These are phyloP conservation scores for Marasmius tenuissimus DNA, from an alignment of 1,284 basidiomycete species.

Conservation along the genomic window DNA sequence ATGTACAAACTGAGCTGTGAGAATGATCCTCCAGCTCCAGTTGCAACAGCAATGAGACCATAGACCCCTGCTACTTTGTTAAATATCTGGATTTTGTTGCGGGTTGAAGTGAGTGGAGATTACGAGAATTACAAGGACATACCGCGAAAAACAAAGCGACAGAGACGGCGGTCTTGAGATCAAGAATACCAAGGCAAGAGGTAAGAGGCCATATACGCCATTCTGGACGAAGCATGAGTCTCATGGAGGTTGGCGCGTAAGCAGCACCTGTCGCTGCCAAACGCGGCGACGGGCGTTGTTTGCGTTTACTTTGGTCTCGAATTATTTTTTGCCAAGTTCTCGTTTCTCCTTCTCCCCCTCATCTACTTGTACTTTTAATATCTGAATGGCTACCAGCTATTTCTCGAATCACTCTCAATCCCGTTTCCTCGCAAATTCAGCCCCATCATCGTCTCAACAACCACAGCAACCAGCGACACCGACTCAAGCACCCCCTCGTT, in stretches of 20 bases:
- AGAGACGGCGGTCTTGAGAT: conserved; percentile 88
- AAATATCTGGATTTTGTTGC: conserved; percentile 59
- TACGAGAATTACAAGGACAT: conserved; percentile 27
- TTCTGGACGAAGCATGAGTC: conserved; percentile 76
- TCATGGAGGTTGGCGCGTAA: conserved; percentile 33
- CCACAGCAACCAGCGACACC: conserved; percentile 14
- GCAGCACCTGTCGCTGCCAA: background rate
- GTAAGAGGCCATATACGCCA: conserved; percentile 78
- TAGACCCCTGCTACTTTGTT: conserved; percentile 99
- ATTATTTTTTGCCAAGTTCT: conserved; percentile 27
- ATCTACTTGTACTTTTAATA: conserved; percentile 17
- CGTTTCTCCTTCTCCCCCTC: conserved; percentile 12
- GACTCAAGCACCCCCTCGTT: conserved; percentile 28
- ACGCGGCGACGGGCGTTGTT: background rate
- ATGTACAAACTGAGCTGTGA: conserved; percentile 91
- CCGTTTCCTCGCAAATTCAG: conserved; percentile 58
- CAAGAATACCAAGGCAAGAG: conserved; percentile 81
- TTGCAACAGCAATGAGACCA: conserved; percentile 89
- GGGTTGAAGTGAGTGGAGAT: conserved; percentile 5
- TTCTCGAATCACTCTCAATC: conserved; percentile 81
- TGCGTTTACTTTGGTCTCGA: conserved; percentile 5
- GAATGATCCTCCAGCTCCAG: conserved; percentile 83
- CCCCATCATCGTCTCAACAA: conserved; percentile 12
- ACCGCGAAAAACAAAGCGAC: conserved; percentile 87
- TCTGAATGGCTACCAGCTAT: conserved; percentile 49